Evolutionary conservation across 768 basidiomycete genomes (phyloP).

Genomic region (Tricholoma flavovirens): DNA sequence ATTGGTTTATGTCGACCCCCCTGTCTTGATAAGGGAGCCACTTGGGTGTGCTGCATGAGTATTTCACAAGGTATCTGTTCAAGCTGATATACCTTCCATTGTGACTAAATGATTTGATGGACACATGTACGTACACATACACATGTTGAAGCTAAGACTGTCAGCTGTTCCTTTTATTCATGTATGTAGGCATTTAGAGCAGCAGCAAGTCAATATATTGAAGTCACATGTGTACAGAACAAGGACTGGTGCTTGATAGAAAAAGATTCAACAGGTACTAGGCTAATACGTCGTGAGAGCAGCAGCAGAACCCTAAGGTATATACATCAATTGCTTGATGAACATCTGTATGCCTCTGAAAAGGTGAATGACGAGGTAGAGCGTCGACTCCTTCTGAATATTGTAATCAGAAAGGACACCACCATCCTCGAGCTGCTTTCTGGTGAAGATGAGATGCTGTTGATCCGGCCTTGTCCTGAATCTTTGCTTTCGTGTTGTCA

Average conservation of each 20-base stretch:
- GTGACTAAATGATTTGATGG: background rate
- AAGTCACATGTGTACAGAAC: background rate
- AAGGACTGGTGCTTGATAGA: background rate
- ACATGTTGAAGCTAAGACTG: background rate
- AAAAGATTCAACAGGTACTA: background rate
- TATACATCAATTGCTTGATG: background rate
- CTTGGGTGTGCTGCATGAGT: background rate
- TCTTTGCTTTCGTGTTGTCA: conserved; percentile 17
- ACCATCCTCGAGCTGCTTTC: conserved; percentile 76
- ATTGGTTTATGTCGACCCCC: conserved; percentile 4
- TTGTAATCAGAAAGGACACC: conserved; percentile 64
- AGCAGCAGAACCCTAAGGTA: background rate
- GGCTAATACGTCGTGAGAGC: background rate
- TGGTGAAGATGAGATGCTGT: conserved; percentile 71
- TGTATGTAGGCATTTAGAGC: background rate
- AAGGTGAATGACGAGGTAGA: conserved; percentile 31
- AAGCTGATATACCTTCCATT: background rate
- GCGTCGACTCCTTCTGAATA: conserved; percentile 54
- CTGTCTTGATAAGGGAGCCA: background rate
- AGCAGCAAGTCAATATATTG: background rate
- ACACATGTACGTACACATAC: background rate
- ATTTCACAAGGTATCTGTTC: background rate
- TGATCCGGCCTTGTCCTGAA: conserved; percentile 38
- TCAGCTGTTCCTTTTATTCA: no score
- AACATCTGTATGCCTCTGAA: background rate